Conservation (phyloP, 176 grass and related monocot species). For the Eragrostis curvula region DNA sequence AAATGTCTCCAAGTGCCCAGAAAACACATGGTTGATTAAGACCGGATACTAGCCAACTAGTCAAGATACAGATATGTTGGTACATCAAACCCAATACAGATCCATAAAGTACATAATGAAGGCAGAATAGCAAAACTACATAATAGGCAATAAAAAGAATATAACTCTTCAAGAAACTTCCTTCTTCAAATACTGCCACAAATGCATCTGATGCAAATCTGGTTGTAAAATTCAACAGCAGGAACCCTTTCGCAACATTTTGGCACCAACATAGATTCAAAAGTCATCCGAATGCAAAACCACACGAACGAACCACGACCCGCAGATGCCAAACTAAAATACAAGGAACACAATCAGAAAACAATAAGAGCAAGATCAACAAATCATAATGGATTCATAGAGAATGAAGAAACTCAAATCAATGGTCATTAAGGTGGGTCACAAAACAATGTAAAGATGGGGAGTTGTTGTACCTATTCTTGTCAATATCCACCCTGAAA, state of each 20-base stretch:
- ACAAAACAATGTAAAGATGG: constrained; percentile 44
- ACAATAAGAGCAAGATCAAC: constrained; percentile 44
- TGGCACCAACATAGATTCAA: constrained; percentile 80
- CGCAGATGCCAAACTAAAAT: constrained; percentile 76
- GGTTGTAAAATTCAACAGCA: constrained; percentile 70
- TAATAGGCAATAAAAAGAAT: constrained; percentile 52
- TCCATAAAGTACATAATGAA: constrained; percentile 51
- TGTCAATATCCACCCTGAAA: constrained; percentile 77
- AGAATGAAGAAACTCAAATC: constrained; percentile 36
- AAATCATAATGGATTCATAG: constrained; percentile 33
- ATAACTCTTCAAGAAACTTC: constrained; percentile 61
- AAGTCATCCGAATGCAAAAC: constrained; percentile 89
- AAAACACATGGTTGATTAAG: constrained; percentile 43
- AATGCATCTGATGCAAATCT: constrained; percentile 57
- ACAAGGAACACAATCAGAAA: constrained; percentile 64
- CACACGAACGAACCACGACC: constrained; percentile 79
- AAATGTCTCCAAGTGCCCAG: constrained; percentile 27
- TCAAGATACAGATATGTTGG: constrained; percentile 50
- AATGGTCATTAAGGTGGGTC: constrained; percentile 2
- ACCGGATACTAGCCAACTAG: constrained; percentile 41
- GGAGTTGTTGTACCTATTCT: constrained; percentile 69
- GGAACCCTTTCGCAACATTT: constrained; percentile 80
- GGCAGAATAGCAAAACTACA: constrained; percentile 48
- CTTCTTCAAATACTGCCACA: constrained; percentile 66
- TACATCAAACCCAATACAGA: constrained; percentile 59